Percentiles rank a stretch among this genome's conserved stretches.
phyloP scores from a whole-genome alignment of 371 early-diverging fungal genomes.

The Rhizopus delemar region DNA sequence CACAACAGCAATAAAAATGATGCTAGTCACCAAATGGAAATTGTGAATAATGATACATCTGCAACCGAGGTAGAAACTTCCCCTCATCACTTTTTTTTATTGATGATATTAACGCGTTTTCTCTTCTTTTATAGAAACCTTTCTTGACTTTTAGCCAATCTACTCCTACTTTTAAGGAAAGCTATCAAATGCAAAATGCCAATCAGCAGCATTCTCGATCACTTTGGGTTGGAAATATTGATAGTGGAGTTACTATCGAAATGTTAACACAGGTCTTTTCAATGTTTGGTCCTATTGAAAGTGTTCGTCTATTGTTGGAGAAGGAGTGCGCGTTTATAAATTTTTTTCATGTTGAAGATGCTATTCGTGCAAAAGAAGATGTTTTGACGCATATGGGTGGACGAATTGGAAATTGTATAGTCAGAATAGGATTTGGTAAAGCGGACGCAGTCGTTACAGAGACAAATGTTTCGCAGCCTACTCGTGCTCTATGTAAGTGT shows the following conservation, averaged over 20 bases:
- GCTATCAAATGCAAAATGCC: constrained; percentile 7
- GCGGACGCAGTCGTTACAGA: constrained; percentile 65
- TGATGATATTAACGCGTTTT: neutral
- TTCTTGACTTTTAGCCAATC: constrained; percentile 40
- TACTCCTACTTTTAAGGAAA: constrained; percentile 29
- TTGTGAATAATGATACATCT: neutral
- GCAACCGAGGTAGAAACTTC: constrained; percentile 16
- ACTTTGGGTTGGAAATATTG: constrained; percentile 95
- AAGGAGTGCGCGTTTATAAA: constrained; percentile 97
- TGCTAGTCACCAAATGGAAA: neutral
- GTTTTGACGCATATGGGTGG: constrained; percentile 78
- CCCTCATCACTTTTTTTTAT: neutral
- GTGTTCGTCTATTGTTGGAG: constrained; percentile 87
- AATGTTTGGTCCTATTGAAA: constrained; percentile 92
- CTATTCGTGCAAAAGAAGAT: constrained; percentile 82
- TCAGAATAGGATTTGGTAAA: constrained; percentile 93
- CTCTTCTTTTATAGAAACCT: constrained; percentile 22
- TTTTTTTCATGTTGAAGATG: constrained; percentile 84
- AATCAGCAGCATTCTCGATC: constrained; percentile 66
- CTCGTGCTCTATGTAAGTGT: constrained; percentile 52
- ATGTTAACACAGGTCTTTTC: constrained; percentile 82
- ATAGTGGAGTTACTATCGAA: constrained; percentile 73
- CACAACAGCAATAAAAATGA: constrained; percentile 16
- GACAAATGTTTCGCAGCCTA: constrained; percentile 43
- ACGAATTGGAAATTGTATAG: constrained; percentile 73